These are phyloP conservation scores for Kwoniella shivajii DNA, from an alignment of 1,284 basidiomycete genomes.

Conservation along the genomic window DNA sequence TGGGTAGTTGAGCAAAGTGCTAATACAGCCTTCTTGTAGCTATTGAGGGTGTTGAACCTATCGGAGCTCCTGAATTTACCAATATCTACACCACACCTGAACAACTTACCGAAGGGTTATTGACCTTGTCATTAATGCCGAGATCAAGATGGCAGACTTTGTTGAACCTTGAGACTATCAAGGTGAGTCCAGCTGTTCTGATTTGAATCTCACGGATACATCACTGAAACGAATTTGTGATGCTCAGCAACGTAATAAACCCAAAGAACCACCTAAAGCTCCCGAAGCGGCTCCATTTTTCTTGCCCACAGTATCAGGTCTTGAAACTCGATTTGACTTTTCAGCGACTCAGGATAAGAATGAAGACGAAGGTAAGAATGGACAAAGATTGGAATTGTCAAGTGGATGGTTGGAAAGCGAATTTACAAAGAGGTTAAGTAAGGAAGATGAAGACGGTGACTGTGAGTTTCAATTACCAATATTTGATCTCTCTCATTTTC, in stretches of 20 bases:
- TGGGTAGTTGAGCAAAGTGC: background rate
- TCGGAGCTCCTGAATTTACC: constrained; percentile 61
- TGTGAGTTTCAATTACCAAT: constrained; percentile 60
- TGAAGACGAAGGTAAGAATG: constrained; percentile 55
- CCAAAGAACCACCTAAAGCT: constrained; percentile 90
- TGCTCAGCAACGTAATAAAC: constrained; percentile 85
- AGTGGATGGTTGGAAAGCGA: constrained; percentile 67
- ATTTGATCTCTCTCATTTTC: background rate
- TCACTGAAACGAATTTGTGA: background rate
- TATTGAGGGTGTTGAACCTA: constrained; percentile 64
- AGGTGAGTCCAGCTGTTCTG: constrained; percentile 58
- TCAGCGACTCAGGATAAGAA: constrained; percentile 48
- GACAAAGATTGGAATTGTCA: constrained; percentile 62
- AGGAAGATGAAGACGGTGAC: constrained; percentile 63
- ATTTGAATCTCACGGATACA: background rate
- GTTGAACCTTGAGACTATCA: constrained; percentile 92
- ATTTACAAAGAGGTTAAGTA: constrained; percentile 68
- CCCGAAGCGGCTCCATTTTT: constrained; percentile 97
- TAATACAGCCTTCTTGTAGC: constrained; percentile 53
- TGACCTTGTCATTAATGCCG: constrained; percentile 89
- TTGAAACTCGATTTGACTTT: constrained; percentile 75
- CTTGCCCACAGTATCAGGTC: constrained; percentile 82
- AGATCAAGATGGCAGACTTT: constrained; percentile 94
- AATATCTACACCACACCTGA: constrained; percentile 81
- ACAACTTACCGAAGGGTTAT: constrained; percentile 78